phyloP scores from a whole-genome alignment of 106 monocot genomes.

The Xerophyta viscosa region DNA sequence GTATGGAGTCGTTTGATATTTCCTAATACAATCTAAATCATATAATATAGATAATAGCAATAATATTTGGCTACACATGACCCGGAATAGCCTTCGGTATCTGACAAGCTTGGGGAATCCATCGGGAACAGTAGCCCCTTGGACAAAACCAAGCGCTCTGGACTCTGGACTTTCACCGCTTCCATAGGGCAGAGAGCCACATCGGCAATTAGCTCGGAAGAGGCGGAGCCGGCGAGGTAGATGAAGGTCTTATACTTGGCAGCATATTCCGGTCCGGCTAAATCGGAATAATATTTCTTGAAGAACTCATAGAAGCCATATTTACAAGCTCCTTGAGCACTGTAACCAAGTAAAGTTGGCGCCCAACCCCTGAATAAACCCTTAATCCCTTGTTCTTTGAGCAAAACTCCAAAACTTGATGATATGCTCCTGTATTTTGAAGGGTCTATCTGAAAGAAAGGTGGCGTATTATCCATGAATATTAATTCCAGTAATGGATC shows the following conservation, averaged over 20 bases:
- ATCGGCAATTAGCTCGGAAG: constrained; percentile 39
- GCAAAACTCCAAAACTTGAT: constrained; percentile 53
- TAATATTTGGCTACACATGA: not conserved
- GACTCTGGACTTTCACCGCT: constrained; percentile 30
- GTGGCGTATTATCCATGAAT: too few species aligned
- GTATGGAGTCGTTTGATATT: too few species aligned
- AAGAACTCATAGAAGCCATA: constrained; percentile 75
- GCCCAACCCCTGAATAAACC: constrained; percentile 76
- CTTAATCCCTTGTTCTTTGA: constrained; percentile 58
- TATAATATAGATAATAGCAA: too few species aligned
- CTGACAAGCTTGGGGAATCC: constrained; percentile 24
- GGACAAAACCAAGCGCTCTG: constrained; percentile 28
- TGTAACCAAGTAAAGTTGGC: constrained; percentile 64
- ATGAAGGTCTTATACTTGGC: constrained; percentile 62
- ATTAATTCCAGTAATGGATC: too few species aligned
- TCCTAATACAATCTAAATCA: not conserved
- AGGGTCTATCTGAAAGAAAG: too few species aligned
- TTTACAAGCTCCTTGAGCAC: constrained; percentile 69
- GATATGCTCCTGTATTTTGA: too few species aligned
- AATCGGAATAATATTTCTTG: constrained; percentile 70
- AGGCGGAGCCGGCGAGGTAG: constrained; percentile 60
- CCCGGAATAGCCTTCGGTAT: constrained; percentile 20
- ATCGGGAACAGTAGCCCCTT: constrained; percentile 26
- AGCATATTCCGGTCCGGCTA: constrained; percentile 59
- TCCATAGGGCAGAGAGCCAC: constrained; percentile 41